A percentile compares a stretch with the other conserved stretches of the same genome.
Conservation (phyloP, 1,284 basidiomycete species). For the Sporisorium sorghi region DNA sequence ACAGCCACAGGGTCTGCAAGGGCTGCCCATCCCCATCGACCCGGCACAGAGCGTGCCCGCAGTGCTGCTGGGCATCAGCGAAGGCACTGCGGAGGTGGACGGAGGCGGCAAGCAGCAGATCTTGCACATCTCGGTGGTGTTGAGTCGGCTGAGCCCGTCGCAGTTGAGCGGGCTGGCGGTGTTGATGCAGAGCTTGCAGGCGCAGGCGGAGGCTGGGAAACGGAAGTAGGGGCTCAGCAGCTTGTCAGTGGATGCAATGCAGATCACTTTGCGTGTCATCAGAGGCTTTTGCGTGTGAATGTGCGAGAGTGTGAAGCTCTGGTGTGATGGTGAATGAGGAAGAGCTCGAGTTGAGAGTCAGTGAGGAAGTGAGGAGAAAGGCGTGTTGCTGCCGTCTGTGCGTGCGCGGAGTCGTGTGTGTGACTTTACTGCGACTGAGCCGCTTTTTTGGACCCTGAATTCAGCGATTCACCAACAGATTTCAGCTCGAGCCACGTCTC, state of each 20-base stretch:
- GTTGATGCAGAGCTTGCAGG: slow-evolving; percentile 65
- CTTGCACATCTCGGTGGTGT: slow-evolving; percentile 63
- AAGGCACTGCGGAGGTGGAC: slow-evolving; percentile 29
- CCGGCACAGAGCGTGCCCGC: slow-evolving; percentile 60
- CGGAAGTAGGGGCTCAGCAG: slow-evolving; percentile 11
- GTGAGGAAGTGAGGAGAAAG: neutral
- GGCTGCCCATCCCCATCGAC: slow-evolving; percentile 56
- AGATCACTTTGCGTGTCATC: neutral
- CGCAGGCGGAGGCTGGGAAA: slow-evolving; percentile 45
- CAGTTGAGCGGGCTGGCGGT: slow-evolving; percentile 64
- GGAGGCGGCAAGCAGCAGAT: slow-evolving; percentile 52
- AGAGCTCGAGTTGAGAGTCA: neutral
- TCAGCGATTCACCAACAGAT: neutral
- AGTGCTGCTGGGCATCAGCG: slow-evolving; percentile 65
- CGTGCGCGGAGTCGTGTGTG: neutral
- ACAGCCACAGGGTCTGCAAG: slow-evolving; percentile 40
- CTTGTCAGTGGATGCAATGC: neutral
- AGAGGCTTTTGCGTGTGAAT: neutral
- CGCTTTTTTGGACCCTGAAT: slow-evolving; percentile 19
- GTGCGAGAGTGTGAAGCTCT: neutral
- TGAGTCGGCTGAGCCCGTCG: slow-evolving; percentile 60
- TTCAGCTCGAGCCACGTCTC: neutral
- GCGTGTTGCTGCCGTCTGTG: slow-evolving; percentile 1
- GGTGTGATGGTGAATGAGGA: neutral
- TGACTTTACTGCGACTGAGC: neutral